Conservation (phyloP, 2,329 filamentous ascomycete genomes). For the Curvularia verruculosa region DNA sequence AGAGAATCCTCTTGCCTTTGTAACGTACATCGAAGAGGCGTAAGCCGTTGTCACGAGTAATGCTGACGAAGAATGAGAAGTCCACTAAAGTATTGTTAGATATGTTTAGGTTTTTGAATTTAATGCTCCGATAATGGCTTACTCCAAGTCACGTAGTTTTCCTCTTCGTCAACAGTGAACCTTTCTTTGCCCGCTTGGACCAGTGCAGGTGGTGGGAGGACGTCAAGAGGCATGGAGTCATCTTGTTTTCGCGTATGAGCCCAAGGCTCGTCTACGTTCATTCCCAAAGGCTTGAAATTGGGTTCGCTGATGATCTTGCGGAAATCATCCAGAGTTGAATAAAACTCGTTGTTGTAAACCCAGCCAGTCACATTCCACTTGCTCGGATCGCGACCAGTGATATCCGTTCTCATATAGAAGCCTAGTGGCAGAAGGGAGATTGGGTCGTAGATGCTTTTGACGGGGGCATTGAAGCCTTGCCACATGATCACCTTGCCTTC, state of each 20-base stretch:
- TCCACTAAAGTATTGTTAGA: background rate
- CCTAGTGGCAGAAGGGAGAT: slow-evolving; percentile 1
- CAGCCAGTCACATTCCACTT: slow-evolving; percentile 1
- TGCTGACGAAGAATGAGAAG: slow-evolving; percentile 1
- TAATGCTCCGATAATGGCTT: background rate
- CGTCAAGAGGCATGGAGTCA: background rate
- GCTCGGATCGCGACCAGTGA: slow-evolving; percentile 1
- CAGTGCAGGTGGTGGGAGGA: background rate
- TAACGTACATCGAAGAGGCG: slow-evolving; percentile 2
- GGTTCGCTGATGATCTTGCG: background rate
- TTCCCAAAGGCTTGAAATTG: background rate
- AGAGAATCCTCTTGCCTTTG: background rate
- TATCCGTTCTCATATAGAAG: slow-evolving; percentile 3
- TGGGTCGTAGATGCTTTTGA: slow-evolving; percentile 1
- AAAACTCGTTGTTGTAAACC: slow-evolving; percentile 2
- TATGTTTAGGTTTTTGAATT: background rate
- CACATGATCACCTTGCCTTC: slow-evolving; percentile 2
- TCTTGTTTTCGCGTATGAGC: slow-evolving; percentile 1
- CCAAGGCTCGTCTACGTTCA: slow-evolving; percentile 2
- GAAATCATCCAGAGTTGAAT: slow-evolving; percentile 1
- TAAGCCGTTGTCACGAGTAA: background rate
- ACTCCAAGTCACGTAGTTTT: background rate
- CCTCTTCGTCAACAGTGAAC: slow-evolving; percentile 1
- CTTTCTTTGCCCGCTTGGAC: background rate
- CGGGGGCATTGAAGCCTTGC: background rate